phyloP scores from a whole-genome alignment of 371 early-diverging fungal species.

The Mortierella sp. region DNA sequence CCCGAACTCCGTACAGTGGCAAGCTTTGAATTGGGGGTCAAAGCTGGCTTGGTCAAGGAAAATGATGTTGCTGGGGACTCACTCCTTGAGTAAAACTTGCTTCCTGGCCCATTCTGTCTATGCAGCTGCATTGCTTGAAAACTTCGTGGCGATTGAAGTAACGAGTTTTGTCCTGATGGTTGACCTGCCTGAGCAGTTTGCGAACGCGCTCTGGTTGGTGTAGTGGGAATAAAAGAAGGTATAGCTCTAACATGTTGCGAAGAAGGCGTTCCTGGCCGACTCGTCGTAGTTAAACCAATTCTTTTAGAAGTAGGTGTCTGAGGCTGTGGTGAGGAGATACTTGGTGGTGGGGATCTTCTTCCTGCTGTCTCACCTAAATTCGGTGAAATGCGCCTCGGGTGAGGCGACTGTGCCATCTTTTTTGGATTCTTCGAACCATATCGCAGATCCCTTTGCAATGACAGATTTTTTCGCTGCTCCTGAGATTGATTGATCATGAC shows the following conservation, averaged over 20 bases:
- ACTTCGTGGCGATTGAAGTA: slow-evolving; percentile 29
- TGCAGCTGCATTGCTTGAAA: slow-evolving; percentile 22
- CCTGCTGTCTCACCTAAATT: slow-evolving; percentile 8
- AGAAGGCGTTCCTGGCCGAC: slow-evolving; percentile 43
- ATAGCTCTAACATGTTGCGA: slow-evolving; percentile 32
- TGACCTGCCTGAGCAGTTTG: slow-evolving; percentile 17
- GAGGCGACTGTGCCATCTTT: slow-evolving; percentile 33
- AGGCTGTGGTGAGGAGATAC: slow-evolving; percentile 13
- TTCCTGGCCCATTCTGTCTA: slow-evolving; percentile 4
- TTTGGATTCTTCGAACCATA: slow-evolving; percentile 48
- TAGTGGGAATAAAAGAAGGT: slow-evolving; percentile 32
- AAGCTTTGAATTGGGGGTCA: slow-evolving; percentile 23
- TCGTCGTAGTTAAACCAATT: slow-evolving; percentile 14
- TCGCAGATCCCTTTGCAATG: slow-evolving; percentile 31
- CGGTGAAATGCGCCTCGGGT: slow-evolving; percentile 48
- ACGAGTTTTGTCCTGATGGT: slow-evolving; percentile 8
- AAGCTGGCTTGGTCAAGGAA: slow-evolving; percentile 12
- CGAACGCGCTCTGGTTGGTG: slow-evolving; percentile 37
- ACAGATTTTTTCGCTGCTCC: slow-evolving; percentile 30
- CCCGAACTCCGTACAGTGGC: slow-evolving; percentile 13
- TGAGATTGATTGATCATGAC: neutral
- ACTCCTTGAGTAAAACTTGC: slow-evolving; percentile 39
- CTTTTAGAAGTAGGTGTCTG: slow-evolving; percentile 47
- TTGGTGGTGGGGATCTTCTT: slow-evolving; percentile 23
- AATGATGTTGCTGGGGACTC: slow-evolving; percentile 39